Evolutionary conservation across 2,329 filamentous ascomycete species (phyloP).

Genomic region (Leptosphaerulina australis): DNA sequence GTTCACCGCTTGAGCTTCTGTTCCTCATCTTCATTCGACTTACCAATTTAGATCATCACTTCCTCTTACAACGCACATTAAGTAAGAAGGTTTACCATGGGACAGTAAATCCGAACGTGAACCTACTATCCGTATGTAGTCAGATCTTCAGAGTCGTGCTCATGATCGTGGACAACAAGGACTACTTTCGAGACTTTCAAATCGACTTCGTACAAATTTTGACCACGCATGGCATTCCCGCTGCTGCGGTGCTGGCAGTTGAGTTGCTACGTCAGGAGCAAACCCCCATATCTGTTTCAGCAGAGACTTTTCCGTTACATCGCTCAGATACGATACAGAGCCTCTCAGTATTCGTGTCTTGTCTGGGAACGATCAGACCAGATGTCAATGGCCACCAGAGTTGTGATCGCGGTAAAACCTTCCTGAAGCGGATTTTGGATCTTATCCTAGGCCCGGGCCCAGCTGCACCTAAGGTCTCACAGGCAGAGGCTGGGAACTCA

Average conservation of each 20-base stretch:
- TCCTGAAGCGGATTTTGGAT: constrained; percentile 53
- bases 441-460: constrained; percentile 47
- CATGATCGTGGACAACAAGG: constrained; percentile 46
- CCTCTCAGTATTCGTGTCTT: constrained; percentile 54
- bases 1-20: constrained; percentile 50
- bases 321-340: constrained; percentile 55
- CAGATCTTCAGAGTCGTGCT: constrained; percentile 50
- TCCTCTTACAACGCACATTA: constrained; percentile 64
- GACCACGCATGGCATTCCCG: constrained; percentile 50
- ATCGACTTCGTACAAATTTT: constrained; percentile 50
- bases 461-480: constrained; percentile 2
- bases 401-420: constrained; percentile 50
- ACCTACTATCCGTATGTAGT: constrained; percentile 47
- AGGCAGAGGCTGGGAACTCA: constrained; percentile 7
- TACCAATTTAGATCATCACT: constrained; percentile 62
- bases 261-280: constrained; percentile 54
- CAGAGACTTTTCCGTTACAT: constrained; percentile 43
- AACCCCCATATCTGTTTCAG: constrained; percentile 25
- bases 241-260: constrained; percentile 51
- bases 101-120: constrained; percentile 25
- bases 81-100: constrained; percentile 51
- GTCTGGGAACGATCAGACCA: constrained; percentile 48
- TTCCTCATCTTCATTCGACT: constrained; percentile 55
- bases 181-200: constrained; percentile 52
- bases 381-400: constrained; percentile 50